Evolutionary conservation across 352 stramenopile species (phyloP), one percentile per base, ranked within the genome.

Genomic region (Phytophthora macrochlamydospora): DNA sequence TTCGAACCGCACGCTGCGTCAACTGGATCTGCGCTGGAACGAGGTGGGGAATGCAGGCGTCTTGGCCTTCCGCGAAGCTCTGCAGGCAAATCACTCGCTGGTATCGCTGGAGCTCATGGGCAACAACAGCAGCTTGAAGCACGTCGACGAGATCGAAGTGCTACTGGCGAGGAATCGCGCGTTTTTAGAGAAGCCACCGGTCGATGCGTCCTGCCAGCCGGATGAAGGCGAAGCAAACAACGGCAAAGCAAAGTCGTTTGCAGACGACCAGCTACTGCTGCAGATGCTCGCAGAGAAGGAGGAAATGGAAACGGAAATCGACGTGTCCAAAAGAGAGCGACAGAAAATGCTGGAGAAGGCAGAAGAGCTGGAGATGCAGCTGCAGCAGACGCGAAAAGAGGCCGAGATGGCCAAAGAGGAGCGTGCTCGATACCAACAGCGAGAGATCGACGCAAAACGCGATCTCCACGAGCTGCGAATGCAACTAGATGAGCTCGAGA

Each of bases 11-110:
- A 87, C 85, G 18, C 75, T 97, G 28, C 67, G 81, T 35, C 78
- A 89, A 32, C 67, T 96, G 31, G 88, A 96, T 57, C 58, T 96
- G 62, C 77, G 89, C 1, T 93, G 87, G 84, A 96, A 94, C 56
- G 83, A 92, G 59, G 71, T 97, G 52, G 87, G 81, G 4, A 90
- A 91, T 49, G 67, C 82, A 2, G 89, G 89, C 0, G 86, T 86
- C 1, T 56, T 91, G 12, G 84, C 86, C 48, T 87, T 96, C 52
- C 67, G 85, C 4, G 84, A 92, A 12, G 76, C 81, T 4, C 63
- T 96, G n/a, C 83, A 94, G 56, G 79, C 50, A 51, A 95, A 95
- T 30, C 50, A 87, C 28, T 76, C 85, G 42, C 61, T 95, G 7
- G 31, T 92, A 33, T 59, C 71, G 24, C 62, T 94, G 29, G 78